Evolutionary conservation across 1,284 basidiomycete genomes (phyloP).

Genomic region (Anthracocystis setariae): DNA sequence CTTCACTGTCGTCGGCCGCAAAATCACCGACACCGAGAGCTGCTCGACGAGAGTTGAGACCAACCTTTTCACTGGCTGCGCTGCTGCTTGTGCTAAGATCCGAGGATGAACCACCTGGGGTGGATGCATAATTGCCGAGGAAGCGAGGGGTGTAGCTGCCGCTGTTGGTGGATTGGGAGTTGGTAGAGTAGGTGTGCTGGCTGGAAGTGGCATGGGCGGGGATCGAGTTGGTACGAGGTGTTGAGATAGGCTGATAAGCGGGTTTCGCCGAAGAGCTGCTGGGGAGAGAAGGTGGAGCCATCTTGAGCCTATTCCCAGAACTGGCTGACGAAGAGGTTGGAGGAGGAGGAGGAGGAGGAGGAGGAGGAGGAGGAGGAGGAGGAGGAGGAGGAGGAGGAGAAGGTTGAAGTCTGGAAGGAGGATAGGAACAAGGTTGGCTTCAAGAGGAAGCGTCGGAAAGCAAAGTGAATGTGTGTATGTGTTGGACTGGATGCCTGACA

Average conservation of each 20-base stretch:
- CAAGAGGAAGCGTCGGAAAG: too few species aligned
- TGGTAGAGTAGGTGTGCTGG: conserved; percentile 21
- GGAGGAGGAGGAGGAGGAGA: not conserved
- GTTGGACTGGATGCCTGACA: not conserved
- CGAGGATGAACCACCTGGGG: conserved; percentile 7
- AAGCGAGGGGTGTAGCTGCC: conserved; percentile 11
- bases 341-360: not conserved
- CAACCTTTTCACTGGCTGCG: conserved; percentile 11
- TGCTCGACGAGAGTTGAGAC: not conserved
- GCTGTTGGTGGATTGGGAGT: conserved; percentile 16
- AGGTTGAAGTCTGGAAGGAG: too few species aligned
- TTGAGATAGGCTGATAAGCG: conserved; percentile 12
- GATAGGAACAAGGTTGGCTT: too few species aligned
- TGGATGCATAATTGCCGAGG: conserved; percentile 5
- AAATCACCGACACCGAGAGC: not conserved
- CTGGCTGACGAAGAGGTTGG: not conserved
- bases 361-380: too few species aligned
- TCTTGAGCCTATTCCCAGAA: not conserved
- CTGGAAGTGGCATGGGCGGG: conserved; percentile 21
- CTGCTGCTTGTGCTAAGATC: conserved; percentile 22
- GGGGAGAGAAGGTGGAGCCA: not conserved
- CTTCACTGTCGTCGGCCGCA: conserved; percentile 12
- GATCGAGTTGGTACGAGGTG: conserved; percentile 1
- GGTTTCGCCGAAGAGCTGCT: not conserved
- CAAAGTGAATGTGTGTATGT: too few species aligned